Evolutionary conservation across 164 flowering plant species (phyloP).

Genomic region (Euptelea pleiosperma): DNA sequence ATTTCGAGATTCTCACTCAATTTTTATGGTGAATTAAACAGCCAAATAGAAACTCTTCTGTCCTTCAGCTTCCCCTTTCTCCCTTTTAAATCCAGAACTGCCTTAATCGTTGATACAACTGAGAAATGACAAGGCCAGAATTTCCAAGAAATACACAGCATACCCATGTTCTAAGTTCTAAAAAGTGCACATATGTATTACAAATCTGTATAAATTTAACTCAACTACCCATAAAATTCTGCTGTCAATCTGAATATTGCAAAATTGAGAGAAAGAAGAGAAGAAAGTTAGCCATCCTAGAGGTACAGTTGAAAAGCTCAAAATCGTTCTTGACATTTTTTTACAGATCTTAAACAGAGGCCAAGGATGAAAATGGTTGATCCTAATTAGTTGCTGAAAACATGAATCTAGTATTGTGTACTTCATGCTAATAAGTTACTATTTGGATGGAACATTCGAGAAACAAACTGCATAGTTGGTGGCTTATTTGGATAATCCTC

Average conservation of each 20-base stretch:
- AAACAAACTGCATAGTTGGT: constrained; percentile 55
- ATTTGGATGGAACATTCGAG: constrained; percentile 63
- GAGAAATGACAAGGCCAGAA: no score
- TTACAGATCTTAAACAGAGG: background rate
- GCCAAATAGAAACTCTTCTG: background rate
- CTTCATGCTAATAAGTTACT: constrained; percentile 33
- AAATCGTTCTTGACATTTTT: background rate
- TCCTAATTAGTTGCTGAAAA: background rate
- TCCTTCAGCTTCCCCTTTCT: background rate
- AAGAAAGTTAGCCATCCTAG: no score
- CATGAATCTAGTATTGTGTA: background rate
- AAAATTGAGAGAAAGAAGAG: no score
- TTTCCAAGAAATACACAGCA: no score
- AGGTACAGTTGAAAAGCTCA: background rate
- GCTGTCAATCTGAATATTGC: no score
- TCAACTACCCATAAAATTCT: no score
- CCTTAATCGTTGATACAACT: no score
- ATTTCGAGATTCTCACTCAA: no score
- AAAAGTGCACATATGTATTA: no score
- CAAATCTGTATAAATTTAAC: no score
- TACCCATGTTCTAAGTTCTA: no score
- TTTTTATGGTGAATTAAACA: no score
- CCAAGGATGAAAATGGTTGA: background rate
- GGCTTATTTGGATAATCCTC: constrained; percentile 67
- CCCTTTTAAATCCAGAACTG: background rate